Evolutionary conservation across 2,329 filamentous ascomycete genomes (phyloP), one percentile per base, ranked within the genome.

Genomic region (Teratosphaeria viscida): DNA sequence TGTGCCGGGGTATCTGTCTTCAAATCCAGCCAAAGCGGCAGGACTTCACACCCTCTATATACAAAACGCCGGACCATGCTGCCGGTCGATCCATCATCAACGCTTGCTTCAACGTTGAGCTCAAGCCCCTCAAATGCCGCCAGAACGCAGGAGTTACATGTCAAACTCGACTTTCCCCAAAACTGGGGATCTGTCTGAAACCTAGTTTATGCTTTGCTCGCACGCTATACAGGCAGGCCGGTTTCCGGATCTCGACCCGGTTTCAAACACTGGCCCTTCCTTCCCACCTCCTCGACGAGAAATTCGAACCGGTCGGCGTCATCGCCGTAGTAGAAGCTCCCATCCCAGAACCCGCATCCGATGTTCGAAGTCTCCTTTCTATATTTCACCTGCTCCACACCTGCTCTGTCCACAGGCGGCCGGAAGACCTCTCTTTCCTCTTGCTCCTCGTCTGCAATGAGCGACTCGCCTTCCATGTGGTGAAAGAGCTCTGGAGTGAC

Each of bases 311-410:
- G 67, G 0, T 67, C 60, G 23, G 59, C 64, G 47, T 68, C 66
- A 3, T 72, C 66, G 2, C 72, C 66, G 56, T 73, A 76, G 14
- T 62, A 64, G 5, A 77, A 77, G 2, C 68, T 68, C 10, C 73
- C 73, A 55, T 67, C 70, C 71, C 73, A 76, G 60, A 76, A 76
- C 0, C 75, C 75, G 57, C 72, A 73, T 5, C 62, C 70, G 52
- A 74, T 71, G 59, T 73, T 73, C 57, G 64, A 66, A 14, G 66
- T 68, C 56, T 67, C 67, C 29, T 61, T 64, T 27, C 66, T 57
- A 49, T 59, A 67, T 37, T 58, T 53, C 10, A 63, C 59, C 59
- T 67, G 65, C 61, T 62, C 61, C 39, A 63, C 37, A 6, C 65
- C 67, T 1, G 61, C 62, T 8, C 52, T 63, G 56, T 73, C 73